phyloP scores from a whole-genome alignment of 768 basidiomycete species.

The Hirschioporus abietinus region DNA sequence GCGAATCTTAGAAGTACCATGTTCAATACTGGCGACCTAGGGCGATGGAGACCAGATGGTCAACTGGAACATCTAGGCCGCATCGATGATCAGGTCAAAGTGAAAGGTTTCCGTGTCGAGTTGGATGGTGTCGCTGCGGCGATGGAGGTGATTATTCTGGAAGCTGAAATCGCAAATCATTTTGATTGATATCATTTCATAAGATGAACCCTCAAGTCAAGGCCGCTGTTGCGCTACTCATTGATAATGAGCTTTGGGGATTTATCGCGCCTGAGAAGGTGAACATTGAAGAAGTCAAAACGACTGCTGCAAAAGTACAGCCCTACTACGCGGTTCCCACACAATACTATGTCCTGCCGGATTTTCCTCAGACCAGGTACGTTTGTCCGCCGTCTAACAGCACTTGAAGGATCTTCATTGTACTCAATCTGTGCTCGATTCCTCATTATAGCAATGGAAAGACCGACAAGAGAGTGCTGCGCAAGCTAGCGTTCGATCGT shows the following conservation, averaged over 20 bases:
- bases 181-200: background rate
- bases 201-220: constrained; percentile 39
- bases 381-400: constrained; percentile 13
- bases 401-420: background rate
- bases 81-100: constrained; percentile 60
- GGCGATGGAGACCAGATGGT: constrained; percentile 48
- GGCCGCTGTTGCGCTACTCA: constrained; percentile 44
- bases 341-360: constrained; percentile 35
- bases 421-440: constrained; percentile 2
- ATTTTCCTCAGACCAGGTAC: constrained; percentile 49
- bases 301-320: constrained; percentile 44
- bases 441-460: constrained; percentile 33
- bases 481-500: constrained; percentile 13
- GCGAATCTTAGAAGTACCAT: constrained; percentile 31
- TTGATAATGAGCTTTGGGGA: constrained; percentile 51
- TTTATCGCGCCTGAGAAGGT: constrained; percentile 40
- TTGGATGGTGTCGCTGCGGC: constrained; percentile 56
- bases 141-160: constrained; percentile 40
- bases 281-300: constrained; percentile 33
- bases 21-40: constrained; percentile 63
- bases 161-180: constrained; percentile 3
- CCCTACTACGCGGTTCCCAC: constrained; percentile 58
- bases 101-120: constrained; percentile 64
- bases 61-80: constrained; percentile 53
- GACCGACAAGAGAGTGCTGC: constrained; percentile 21